Evolutionary conservation across 108 stramenopile genomes (phyloP).

Genomic region (Aurantiochytrium sp.): DNA sequence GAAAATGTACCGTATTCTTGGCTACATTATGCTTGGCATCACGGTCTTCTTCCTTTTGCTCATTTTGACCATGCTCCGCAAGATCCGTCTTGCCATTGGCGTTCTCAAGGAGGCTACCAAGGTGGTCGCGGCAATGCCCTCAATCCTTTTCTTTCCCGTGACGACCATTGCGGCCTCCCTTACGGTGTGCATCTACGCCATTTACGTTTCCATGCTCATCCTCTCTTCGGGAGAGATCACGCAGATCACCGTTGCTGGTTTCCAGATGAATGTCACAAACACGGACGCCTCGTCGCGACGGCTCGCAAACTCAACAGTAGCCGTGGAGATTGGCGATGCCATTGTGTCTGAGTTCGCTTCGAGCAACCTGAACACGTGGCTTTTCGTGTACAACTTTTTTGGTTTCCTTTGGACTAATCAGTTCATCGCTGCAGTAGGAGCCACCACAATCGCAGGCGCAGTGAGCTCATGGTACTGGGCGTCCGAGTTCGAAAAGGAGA

Average conservation of each 20-base stretch:
- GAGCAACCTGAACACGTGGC: not conserved
- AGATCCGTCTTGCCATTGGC: not conserved
- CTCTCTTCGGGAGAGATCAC: slow-evolving; percentile 21
- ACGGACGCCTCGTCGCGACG: not conserved
- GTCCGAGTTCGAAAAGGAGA: slow-evolving; percentile 6
- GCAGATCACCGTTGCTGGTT: not conserved
- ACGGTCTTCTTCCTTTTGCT: not conserved
- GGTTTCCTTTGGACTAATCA: slow-evolving; percentile 21
- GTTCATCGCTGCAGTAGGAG: not conserved
- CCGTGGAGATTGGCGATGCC: not conserved
- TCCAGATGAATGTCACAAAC: not conserved
- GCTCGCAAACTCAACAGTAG: not conserved
- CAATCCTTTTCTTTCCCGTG: not conserved
- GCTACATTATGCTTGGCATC: slow-evolving; percentile 20
- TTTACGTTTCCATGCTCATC: not conserved
- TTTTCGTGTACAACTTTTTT: slow-evolving; percentile 20
- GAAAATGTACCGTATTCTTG: not conserved
- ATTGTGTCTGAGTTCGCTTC: not conserved
- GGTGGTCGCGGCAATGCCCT: not conserved
- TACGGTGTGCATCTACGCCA: not conserved
- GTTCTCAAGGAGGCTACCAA: not conserved
- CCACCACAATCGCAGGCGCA: not conserved
- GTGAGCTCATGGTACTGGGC: slow-evolving; percentile 1
- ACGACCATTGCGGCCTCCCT: not conserved
- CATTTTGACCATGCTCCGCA: not conserved